A percentile compares a stretch with the other conserved stretches of the same genome.
Conservation (phyloP, 2,329 filamentous ascomycete species). For the Pseudocercospora macadamiae region DNA sequence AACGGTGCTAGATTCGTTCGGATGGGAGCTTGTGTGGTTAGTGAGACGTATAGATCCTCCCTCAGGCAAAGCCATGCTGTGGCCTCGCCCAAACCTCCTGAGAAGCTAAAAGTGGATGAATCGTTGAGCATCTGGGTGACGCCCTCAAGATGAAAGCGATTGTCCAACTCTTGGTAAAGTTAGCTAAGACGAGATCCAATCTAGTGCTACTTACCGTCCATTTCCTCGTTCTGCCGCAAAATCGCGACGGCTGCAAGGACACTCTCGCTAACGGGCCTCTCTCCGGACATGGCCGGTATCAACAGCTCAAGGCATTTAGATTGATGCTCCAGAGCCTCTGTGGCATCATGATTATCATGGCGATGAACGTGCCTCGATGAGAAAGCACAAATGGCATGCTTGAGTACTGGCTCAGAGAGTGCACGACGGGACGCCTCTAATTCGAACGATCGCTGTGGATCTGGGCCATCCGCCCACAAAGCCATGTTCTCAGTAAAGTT, state of each 20-base stretch:
- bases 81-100: conserved; percentile 46
- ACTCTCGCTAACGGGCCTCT: conserved; percentile 50
- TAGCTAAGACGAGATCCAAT: too few relatives aligned
- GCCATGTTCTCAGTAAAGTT: conserved; percentile 26
- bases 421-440: conserved; percentile 53
- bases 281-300: conserved; percentile 50
- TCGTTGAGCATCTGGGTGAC: conserved; percentile 44
- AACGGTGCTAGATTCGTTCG: conserved; percentile 36
- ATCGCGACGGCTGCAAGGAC: conserved; percentile 55
- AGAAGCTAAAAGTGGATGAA: conserved; percentile 42
- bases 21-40: conserved; percentile 41
- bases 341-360: conserved; percentile 42
- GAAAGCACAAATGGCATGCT: conserved; percentile 52
- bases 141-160: conserved; percentile 45
- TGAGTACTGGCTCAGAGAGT: conserved; percentile 50
- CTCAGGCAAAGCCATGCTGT: conserved; percentile 47
- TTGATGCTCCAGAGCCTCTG: conserved; percentile 50
- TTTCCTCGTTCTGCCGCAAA: conserved; percentile 54
- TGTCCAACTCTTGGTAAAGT: too few relatives aligned
- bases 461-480: conserved; percentile 21
- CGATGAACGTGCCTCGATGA: conserved; percentile 51
- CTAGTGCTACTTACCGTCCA: too few relatives aligned
- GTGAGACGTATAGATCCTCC: conserved; percentile 46
- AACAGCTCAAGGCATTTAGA: conserved; percentile 52
- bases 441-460: conserved; percentile 39